Percentiles rank a stretch among this genome's conserved stretches.
Conservation (phyloP, 192 early-diverging fungal genomes). For the Entomortierella parvispora region DNA sequence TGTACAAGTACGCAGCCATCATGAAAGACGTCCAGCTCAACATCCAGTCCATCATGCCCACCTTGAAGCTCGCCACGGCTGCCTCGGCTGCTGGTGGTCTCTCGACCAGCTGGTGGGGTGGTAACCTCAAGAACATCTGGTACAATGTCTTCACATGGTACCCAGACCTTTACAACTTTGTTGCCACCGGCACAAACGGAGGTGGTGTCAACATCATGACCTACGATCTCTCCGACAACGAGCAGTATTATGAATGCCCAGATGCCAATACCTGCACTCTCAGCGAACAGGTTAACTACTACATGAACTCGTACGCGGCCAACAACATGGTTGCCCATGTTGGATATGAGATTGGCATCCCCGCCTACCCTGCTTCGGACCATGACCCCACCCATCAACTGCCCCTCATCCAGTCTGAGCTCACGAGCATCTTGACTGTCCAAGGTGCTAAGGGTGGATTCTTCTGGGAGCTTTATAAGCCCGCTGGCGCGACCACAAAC, state of each 20-base stretch:
- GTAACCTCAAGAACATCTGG: constrained; percentile 38
- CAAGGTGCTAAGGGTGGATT: constrained; percentile 50
- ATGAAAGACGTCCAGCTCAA: constrained; percentile 23
- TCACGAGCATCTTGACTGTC: constrained; percentile 36
- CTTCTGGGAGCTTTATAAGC: constrained; percentile 54
- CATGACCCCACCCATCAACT: constrained; percentile 49
- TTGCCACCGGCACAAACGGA: constrained; percentile 24
- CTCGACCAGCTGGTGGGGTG: constrained; percentile 24
- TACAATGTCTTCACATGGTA: constrained; percentile 20
- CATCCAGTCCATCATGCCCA: constrained; percentile 15
- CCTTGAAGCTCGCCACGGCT: constrained; percentile 17
- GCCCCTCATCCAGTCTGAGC: constrained; percentile 41
- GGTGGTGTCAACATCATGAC: constrained; percentile 53
- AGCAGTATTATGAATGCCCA: constrained; percentile 43
- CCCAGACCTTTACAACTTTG: constrained; percentile 34
- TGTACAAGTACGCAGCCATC: constrained; percentile 28
- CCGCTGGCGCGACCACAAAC: constrained; percentile 27
- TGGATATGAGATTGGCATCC: constrained; percentile 53
- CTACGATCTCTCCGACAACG: constrained; percentile 49
- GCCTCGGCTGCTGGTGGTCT: constrained; percentile 26
- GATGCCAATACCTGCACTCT: constrained; percentile 35
- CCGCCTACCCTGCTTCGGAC: constrained; percentile 43
- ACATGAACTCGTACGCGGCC: constrained; percentile 47
- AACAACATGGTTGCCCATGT: constrained; percentile 41
- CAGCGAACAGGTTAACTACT: constrained; percentile 45